phyloP scores from a whole-genome alignment of 805 yeast species.

The Schizosaccharomyces cryophilus region DNA sequence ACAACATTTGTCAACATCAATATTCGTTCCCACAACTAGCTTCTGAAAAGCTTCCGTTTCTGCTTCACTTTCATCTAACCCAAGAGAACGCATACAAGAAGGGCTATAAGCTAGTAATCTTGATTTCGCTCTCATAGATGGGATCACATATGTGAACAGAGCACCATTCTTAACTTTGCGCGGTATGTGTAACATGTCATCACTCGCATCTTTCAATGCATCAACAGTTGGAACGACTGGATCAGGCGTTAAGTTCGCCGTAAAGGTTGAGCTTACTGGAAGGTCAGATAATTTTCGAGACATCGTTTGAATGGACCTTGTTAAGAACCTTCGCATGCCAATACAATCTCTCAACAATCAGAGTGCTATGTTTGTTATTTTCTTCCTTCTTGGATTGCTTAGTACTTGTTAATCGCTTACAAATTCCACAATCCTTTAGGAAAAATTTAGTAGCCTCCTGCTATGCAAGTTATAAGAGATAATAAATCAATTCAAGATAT shows the following conservation, averaged over 20 bases:
- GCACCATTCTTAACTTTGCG: slow-evolving; percentile 29
- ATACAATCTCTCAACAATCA: background rate
- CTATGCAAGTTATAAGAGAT: too few species aligned
- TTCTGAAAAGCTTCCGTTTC: slow-evolving; percentile 24
- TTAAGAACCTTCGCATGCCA: background rate
- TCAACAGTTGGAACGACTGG: slow-evolving; percentile 17
- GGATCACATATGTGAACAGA: slow-evolving; percentile 47
- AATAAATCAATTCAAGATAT: too few species aligned
- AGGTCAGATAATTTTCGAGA: background rate
- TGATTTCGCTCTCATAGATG: slow-evolving; percentile 22
- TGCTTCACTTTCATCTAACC: slow-evolving; percentile 20
- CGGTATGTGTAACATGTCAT: slow-evolving; percentile 24
- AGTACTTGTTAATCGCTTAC: too few species aligned
- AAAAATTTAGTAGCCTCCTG: too few species aligned
- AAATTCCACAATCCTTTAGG: too few species aligned
- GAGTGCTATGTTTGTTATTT: too few species aligned
- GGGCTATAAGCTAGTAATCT: slow-evolving; percentile 33
- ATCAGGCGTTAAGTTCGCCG: slow-evolving; percentile 17
- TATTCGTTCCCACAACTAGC: slow-evolving; percentile 37
- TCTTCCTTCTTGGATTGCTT: too few species aligned
- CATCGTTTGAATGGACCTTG: background rate
- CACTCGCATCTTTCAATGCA: slow-evolving; percentile 12
- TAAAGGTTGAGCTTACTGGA: slow-evolving; percentile 9
- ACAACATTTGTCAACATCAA: slow-evolving; percentile 19
- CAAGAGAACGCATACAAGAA: slow-evolving; percentile 36